A percentile compares a stretch with the other conserved stretches of the same genome.
These are phyloP conservation scores for Daldinia decipiens DNA, from an alignment of 495 filamentous ascomycete species.

Conservation along the genomic window DNA sequence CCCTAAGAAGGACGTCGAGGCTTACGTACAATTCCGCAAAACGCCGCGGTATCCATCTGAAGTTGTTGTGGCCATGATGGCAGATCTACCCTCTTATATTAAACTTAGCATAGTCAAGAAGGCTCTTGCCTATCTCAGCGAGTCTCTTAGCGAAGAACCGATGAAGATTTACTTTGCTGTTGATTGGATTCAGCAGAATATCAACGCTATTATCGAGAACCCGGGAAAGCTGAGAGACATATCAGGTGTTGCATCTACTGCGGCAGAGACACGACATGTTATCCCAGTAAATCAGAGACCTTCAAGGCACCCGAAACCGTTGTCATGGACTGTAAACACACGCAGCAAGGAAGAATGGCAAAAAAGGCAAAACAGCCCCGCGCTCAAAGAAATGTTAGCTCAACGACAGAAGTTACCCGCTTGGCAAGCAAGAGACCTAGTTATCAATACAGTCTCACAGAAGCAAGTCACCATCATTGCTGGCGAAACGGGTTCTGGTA, in stretches of 20 bases:
- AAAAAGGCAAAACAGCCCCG: slow-evolving; percentile 58
- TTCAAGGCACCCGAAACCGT: slow-evolving; percentile 63
- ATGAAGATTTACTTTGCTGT: slow-evolving; percentile 87
- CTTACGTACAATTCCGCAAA: slow-evolving; percentile 61
- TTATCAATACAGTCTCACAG: slow-evolving; percentile 74
- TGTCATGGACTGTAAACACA: slow-evolving; percentile 54
- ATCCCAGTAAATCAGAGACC: slow-evolving; percentile 48
- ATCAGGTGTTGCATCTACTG: slow-evolving; percentile 70
- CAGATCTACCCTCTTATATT: slow-evolving; percentile 88
- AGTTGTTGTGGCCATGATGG: slow-evolving; percentile 76
- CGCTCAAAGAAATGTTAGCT: slow-evolving; percentile 74
- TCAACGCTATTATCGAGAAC: slow-evolving; percentile 77
- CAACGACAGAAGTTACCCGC: slow-evolving; percentile 81
- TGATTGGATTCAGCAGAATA: slow-evolving; percentile 87
- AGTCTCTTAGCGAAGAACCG: slow-evolving; percentile 77
- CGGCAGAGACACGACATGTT: slow-evolving; percentile 57
- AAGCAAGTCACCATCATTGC: slow-evolving; percentile 95
- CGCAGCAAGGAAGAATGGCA: slow-evolving; percentile 59
- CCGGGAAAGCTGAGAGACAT: slow-evolving; percentile 87
- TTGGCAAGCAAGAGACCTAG: slow-evolving; percentile 81
- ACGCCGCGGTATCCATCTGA: slow-evolving; percentile 75
- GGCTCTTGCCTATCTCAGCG: slow-evolving; percentile 72
- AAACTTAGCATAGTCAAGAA: slow-evolving; percentile 87
- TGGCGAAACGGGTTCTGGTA: slow-evolving; percentile 95
- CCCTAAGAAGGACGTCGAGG: slow-evolving; percentile 53